Conservation (phyloP, 495 filamentous ascomycete species). For the Penicillium canariense region DNA sequence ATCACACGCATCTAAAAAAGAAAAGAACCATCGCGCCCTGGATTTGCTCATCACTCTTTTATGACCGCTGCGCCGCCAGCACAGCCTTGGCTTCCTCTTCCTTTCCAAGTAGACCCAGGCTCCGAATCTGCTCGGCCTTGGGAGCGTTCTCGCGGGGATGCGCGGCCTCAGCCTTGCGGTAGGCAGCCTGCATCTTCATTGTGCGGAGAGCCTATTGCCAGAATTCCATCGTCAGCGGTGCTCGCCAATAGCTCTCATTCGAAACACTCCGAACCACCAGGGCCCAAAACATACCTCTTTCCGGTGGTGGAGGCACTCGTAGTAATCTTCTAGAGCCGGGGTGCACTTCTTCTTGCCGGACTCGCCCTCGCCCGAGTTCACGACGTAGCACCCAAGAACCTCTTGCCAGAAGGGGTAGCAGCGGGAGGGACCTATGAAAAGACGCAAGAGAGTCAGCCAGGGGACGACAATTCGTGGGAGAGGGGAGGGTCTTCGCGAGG, state of each 20-base stretch:
- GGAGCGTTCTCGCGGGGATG: constrained; percentile 73
- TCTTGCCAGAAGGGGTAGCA: constrained; percentile 99
- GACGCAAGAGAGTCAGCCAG: constrained; percentile 25
- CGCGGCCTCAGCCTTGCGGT: constrained; percentile 74
- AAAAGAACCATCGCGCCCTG: constrained; percentile 28
- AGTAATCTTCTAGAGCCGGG: constrained; percentile 91
- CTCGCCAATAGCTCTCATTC: constrained; percentile 2
- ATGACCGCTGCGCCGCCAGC: constrained; percentile 41
- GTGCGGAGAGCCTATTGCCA: constrained; percentile 67
- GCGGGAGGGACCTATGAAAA: constrained; percentile 68
- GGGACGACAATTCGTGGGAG: constrained; percentile 13
- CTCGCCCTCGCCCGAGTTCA: constrained; percentile 72
- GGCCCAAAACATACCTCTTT: constrained; percentile 75
- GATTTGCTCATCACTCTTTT: constrained; percentile 11
- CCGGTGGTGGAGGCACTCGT: constrained; percentile 96
- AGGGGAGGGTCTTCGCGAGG: constrained; percentile 20
- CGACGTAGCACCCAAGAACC: constrained; percentile 82
- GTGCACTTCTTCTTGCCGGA: constrained; percentile 85
- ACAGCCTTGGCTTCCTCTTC: constrained; percentile 74
- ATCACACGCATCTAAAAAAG: constrained; percentile 33
- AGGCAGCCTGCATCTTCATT: constrained; percentile 77
- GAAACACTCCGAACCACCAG: background rate
- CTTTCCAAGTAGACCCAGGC: constrained; percentile 75
- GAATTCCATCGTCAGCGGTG: constrained; percentile 2
- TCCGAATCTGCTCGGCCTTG: constrained; percentile 74